These are phyloP conservation scores for Naganishia friedmannii DNA, from an alignment of 768 basidiomycete genomes.

Conservation along the genomic window DNA sequence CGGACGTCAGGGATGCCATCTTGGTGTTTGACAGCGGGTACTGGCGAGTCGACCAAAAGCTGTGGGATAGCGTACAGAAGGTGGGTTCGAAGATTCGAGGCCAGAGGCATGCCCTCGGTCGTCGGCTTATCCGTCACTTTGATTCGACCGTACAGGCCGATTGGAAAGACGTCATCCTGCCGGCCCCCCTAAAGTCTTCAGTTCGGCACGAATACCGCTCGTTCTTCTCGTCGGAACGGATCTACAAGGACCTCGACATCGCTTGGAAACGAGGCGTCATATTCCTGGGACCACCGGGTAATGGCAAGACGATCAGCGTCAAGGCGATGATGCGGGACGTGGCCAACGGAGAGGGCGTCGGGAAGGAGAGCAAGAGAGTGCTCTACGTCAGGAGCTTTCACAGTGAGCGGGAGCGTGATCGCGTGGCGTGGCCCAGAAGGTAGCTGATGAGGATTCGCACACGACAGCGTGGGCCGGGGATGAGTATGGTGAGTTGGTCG, in stretches of 20 bases:
- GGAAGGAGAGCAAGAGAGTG: conserved; percentile 62
- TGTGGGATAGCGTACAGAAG: conserved; percentile 57
- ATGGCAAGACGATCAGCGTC: conserved; percentile 68
- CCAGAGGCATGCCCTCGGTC: conserved; percentile 52
- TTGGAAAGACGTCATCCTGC: conserved; percentile 46
- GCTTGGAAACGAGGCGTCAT: conserved; percentile 89
- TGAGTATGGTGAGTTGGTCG: conserved; percentile 31
- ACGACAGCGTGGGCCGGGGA: conserved; percentile 12
- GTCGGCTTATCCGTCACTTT: conserved; percentile 35
- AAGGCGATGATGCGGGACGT: conserved; percentile 74
- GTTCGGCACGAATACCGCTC: conserved; percentile 72
- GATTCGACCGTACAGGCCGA: conserved; percentile 35
- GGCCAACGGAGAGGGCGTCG: conserved; percentile 50
- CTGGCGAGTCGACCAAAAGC: conserved; percentile 64
- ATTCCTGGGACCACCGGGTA: conserved; percentile 69
- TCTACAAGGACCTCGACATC: conserved; percentile 71
- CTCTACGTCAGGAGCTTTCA: conserved; percentile 81
- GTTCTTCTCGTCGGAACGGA: conserved; percentile 71
- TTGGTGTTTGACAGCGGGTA: conserved; percentile 71
- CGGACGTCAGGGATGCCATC: conserved; percentile 48
- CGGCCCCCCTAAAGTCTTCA: conserved; percentile 61
- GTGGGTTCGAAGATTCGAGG: conserved; percentile 33
- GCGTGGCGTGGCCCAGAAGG: not conserved
- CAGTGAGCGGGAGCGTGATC: conserved; percentile 54
- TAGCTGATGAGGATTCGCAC: no score